Base-by-base conservation (phyloP, 225 moss, liverwort and hornwort genomes). In the Ulota crispa region DNA sequence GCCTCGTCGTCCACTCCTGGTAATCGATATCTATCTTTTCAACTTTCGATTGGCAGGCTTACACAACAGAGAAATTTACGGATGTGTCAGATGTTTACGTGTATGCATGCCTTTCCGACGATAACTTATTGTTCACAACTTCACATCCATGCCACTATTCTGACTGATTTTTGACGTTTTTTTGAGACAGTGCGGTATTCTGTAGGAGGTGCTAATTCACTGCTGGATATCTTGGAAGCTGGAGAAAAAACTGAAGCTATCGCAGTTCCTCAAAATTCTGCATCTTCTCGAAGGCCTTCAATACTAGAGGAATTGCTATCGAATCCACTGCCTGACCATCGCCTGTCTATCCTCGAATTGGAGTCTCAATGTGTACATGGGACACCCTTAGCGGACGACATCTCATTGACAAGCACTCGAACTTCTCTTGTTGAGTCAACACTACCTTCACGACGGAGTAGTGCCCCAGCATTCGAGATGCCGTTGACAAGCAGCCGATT, bases 161-260 rank as follows among this genome's bases (percentile, higher is more conserved):
- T 84, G 13, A 73, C 14, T 36, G 31, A 55, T 27, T 7, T n/a
- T 82, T 34, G 26, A 28, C 42, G 30, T 50, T 57, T 7, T 31
- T 36, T 32, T 73, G 80, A 57, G 72, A 55, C 26, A 72, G 80
- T 13, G 68, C 77, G 41, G 53, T 79, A 41, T 55, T 76, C 80
- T 64, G 59, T 80, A 43, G 93, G 82, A 76, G 90, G 88, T 83
- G 84, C 90, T 64, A 88, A 80, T 57, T 57, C 87, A 67, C 87
- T 97, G 68, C 87, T 94, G 76, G 92, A 98, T 68, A 92, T 95
- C 41, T 81, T 95, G 82, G 89, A 90, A 72, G 83, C 81, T 21
- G 91, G 86, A 76, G 82, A 91, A 75, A 70, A 90, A 78, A 54
- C 50, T 47, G 78, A 84, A 50, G 81, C 90, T 56, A 63, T 81